Base-by-base conservation (phyloP, 106 monocot species). In the Apostasia shenzhenica region DNA sequence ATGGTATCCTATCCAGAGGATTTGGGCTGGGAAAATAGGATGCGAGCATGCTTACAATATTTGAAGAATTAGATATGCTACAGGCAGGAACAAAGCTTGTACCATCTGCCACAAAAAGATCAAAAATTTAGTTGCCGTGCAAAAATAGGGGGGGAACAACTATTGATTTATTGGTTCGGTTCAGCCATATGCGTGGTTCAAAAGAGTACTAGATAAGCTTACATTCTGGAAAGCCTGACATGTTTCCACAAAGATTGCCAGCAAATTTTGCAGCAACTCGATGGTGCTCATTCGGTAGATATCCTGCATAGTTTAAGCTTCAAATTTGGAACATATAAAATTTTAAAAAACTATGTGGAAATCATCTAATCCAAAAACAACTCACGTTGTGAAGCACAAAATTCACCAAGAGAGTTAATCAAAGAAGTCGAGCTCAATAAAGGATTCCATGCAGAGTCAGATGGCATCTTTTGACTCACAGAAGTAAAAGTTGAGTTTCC, bases 231-330 rank as follows among this genome's bases (percentile, higher is more conserved):
- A 64, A 53, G 38, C 3, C 37, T 45, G 11, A 13, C 45, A 41
- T 59, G 48, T 59, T 59, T 50, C 51, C 75, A 55, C 37, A 41
- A 45, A 55, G 14, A 59, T 39, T 45, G 55, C 49, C 41, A 53
- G 70, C 53, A 54, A 63, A 14, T 37, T 47, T 60, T 37, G 70
- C 70, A 59, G 53, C 61, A 41, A 59, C 48, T 2, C 75, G 39
- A 45, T 61, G 68, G 26, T 66, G 68, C 50, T 53, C 53, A 61
- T 60, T 69, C 45, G 75, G 68, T 54, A 57, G 43, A 61, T 69
- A 68, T 53, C 68, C 75, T 75, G 61, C 41, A 68, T 58, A 54
- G 2, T 41, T 44, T 56, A 55, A 47, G n/a, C 2, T 37, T 46
- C 46, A 63, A 1, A 55, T 55, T 48, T 38, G 37, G 59, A 42